These are phyloP conservation scores for Tetradesmus lagerheimii DNA, from an alignment of 139 green algal species.

Conservation along the genomic window DNA sequence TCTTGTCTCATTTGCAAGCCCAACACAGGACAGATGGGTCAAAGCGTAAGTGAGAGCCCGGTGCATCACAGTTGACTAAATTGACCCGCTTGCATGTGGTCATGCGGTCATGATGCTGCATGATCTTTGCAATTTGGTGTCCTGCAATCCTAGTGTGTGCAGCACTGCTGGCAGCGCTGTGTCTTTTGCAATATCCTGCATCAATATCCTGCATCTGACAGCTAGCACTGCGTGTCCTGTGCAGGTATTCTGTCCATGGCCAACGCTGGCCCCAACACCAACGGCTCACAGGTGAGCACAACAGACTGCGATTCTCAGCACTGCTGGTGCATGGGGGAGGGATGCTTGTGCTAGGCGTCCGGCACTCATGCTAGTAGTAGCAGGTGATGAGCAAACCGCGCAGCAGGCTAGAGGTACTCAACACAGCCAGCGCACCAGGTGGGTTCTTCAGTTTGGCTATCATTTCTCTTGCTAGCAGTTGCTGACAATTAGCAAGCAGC, in stretches of 20 bases:
- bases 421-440: too few species aligned
- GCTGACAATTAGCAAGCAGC: too few species aligned
- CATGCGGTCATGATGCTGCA: too few species aligned
- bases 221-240: not conserved
- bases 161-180: not conserved
- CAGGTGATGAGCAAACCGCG: too few species aligned
- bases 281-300: constrained; percentile 66
- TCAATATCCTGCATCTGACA: not conserved
- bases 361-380: too few species aligned
- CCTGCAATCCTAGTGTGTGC: too few species aligned
- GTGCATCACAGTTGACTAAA: not conserved
- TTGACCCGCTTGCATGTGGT: not conserved
- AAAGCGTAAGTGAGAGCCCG: not conserved
- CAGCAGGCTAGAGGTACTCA: too few species aligned
- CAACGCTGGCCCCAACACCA: constrained; percentile 87
- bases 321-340: not conserved
- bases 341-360: too few species aligned
- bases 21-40: not conserved
- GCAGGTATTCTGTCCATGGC: constrained; percentile 83
- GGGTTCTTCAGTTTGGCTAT: too few species aligned
- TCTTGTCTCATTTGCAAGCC: not conserved
- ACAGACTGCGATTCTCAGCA: not conserved
- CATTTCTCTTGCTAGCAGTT: too few species aligned
- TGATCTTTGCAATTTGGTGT: too few species aligned
- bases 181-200: too few species aligned